These are phyloP conservation scores for Cryptococcus depauperatus DNA, from an alignment of 1,284 basidiomycete species.

Conservation along the genomic window DNA sequence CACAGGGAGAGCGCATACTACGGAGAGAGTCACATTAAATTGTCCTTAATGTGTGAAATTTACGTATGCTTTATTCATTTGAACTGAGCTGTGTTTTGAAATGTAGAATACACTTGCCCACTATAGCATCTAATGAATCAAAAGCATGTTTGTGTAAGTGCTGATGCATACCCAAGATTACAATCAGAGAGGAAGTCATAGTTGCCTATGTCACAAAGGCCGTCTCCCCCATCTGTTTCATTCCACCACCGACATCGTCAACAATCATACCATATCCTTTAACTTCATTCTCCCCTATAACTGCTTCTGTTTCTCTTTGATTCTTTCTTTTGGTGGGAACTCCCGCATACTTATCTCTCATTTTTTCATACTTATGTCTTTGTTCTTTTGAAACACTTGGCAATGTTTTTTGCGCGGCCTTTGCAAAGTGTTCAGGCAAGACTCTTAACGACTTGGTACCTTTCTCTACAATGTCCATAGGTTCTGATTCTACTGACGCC, in stretches of 20 bases:
- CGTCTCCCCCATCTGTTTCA: not conserved
- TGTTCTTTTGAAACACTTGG: conserved; percentile 79
- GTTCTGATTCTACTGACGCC: conserved; percentile 45
- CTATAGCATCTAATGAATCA: too few species aligned
- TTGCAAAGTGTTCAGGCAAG: conserved; percentile 58
- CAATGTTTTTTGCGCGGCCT: conserved; percentile 70
- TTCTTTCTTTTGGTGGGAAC: conserved; percentile 43
- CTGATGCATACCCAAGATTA: too few species aligned
- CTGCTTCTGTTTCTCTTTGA: conserved; percentile 26
- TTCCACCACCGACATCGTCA: conserved; percentile 1
- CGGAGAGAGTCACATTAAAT: too few species aligned
- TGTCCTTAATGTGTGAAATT: too few species aligned
- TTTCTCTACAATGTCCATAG: conserved; percentile 14
- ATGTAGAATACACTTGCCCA: too few species aligned
- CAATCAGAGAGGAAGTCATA: too few species aligned
- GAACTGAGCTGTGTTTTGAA: too few species aligned
- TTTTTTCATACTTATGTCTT: conserved; percentile 68
- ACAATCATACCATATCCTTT: not conserved
- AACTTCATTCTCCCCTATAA: not conserved
- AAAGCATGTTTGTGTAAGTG: not conserved
- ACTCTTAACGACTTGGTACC: conserved; percentile 42
- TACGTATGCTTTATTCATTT: too few species aligned
- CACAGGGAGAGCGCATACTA: not conserved
- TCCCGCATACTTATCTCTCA: conserved; percentile 74
- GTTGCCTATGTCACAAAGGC: not conserved